Percentiles rank a stretch among this genome's conserved stretches.
phyloP scores from a whole-genome alignment of 148 eudicot species.

The Vaccinium macrocarpon region DNA sequence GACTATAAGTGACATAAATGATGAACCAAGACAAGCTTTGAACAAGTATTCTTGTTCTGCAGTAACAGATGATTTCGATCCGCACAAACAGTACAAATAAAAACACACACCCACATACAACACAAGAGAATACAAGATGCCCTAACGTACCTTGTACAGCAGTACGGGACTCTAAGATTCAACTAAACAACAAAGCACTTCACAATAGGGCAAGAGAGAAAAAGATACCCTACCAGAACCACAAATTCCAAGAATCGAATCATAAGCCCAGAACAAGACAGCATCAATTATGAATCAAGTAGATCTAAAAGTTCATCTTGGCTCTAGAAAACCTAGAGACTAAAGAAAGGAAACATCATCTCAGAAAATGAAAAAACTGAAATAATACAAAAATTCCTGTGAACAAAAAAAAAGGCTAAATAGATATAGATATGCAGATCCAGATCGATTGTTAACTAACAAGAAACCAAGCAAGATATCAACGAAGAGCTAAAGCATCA shows the following conservation, averaged over 20 bases:
- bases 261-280: not conserved
- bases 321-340: not conserved
- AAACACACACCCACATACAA: not conserved
- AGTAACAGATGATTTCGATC: not conserved
- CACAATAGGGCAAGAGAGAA: not conserved
- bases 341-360: not conserved
- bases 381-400: not conserved
- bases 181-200: not conserved
- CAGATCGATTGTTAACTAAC: slow-evolving; percentile 21
- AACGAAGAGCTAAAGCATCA: not conserved
- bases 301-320: not conserved
- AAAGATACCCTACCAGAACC: slow-evolving; percentile 3
- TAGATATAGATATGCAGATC: not conserved
- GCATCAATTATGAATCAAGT: slow-evolving; percentile 17
- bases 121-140: not conserved
- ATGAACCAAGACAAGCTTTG: not conserved
- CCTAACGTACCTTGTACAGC: not conserved
- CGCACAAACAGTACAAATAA: not conserved
- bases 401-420: not conserved
- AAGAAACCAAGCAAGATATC: slow-evolving; percentile 13
- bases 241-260: not conserved
- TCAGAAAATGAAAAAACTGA: not conserved
- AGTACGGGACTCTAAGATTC: not conserved
- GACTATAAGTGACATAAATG: not conserved
- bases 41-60: not conserved